Evolutionary conservation across 306 rosid species (phyloP).

Genomic region (Sindora glabra): DNA sequence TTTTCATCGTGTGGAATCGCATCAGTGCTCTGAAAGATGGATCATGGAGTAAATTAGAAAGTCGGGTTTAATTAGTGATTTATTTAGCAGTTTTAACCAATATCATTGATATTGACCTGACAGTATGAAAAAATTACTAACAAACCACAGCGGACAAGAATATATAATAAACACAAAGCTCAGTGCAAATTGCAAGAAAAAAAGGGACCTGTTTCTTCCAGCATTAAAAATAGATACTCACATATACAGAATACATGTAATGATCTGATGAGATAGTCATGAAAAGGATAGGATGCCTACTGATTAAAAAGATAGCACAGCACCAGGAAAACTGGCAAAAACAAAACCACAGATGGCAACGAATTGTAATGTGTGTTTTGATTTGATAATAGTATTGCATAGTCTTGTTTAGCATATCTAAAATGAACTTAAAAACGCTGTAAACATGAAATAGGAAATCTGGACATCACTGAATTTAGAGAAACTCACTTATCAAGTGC

Average conservation of each 20-base stretch:
- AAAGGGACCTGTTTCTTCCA: no score
- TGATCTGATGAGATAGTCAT: neutral
- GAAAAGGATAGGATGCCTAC: neutral
- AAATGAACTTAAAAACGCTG: neutral
- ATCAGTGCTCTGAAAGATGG: slow-evolving; percentile 69
- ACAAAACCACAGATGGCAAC: neutral
- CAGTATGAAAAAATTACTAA: no score
- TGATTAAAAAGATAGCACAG: neutral
- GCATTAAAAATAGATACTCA: no score
- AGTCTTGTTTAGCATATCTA: slow-evolving; percentile 5
- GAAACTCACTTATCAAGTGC: slow-evolving; percentile 88
- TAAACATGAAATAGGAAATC: neutral
- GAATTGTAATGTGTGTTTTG: neutral
- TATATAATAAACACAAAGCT: neutral
- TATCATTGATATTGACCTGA: no score
- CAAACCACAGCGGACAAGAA: neutral
- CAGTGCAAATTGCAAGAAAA: neutral
- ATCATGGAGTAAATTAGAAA: neutral
- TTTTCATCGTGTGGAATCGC: slow-evolving; percentile 96
- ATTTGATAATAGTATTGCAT: slow-evolving; percentile 3
- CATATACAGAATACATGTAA: neutral
- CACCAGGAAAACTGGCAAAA: neutral
- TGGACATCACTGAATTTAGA: slow-evolving; percentile 15
- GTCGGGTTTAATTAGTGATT: neutral
- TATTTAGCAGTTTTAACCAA: no score